Evolutionary conservation across 2,329 filamentous ascomycete genomes (phyloP).

Genomic region (Cercospora berteroae): DNA sequence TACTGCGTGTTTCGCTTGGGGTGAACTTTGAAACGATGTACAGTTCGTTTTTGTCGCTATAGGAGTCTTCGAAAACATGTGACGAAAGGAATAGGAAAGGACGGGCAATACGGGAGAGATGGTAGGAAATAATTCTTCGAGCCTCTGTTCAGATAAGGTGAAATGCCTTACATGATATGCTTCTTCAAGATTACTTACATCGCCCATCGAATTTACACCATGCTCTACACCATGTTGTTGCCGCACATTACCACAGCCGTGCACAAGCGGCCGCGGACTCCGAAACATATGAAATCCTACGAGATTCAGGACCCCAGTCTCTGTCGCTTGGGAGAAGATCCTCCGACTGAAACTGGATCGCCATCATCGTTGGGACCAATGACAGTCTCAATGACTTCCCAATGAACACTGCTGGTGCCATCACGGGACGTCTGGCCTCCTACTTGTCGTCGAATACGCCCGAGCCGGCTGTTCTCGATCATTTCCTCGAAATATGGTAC

Average conservation of each 20-base stretch:
- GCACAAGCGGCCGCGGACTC: too few species aligned
- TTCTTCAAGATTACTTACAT: background rate
- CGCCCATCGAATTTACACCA: background rate
- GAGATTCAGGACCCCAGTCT: conserved; percentile 13
- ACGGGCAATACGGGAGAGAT: background rate
- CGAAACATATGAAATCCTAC: too few species aligned
- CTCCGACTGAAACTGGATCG: background rate
- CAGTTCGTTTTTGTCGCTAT: background rate
- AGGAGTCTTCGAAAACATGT: background rate
- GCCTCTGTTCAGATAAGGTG: background rate
- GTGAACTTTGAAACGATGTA: background rate
- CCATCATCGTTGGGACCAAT: conserved; percentile 40
- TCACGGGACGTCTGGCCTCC: conserved; percentile 62
- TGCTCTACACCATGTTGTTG: background rate
- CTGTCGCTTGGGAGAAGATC: conserved; percentile 20
- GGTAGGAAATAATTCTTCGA: background rate
- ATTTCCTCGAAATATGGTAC: conserved; percentile 85
- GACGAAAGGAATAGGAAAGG: background rate
- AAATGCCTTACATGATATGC: background rate
- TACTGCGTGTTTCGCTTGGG: background rate
- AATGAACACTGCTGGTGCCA: conserved; percentile 67
- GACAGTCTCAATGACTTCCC: conserved; percentile 70
- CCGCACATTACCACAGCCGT: too few species aligned
- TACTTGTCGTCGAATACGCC: conserved; percentile 62
- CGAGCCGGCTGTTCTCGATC: conserved; percentile 71